These are phyloP conservation scores for Leccinellum luteum DNA, from an alignment of 768 basidiomycete genomes.

Conservation along the genomic window DNA sequence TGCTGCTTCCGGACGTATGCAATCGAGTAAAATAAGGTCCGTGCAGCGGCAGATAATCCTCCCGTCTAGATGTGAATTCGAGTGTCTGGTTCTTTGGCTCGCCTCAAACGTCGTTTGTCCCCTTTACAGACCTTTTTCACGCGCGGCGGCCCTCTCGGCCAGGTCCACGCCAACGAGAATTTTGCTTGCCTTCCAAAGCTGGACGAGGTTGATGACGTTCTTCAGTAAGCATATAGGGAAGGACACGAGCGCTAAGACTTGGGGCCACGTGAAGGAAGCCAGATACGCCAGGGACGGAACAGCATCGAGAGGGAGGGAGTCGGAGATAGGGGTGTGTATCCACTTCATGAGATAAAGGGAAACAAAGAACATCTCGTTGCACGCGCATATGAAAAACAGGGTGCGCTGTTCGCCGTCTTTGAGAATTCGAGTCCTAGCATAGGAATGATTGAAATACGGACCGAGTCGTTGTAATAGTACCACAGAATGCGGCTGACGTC, in stretches of 20 bases:
- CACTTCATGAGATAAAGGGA: slow-evolving; percentile 91
- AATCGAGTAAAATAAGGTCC: slow-evolving; percentile 4
- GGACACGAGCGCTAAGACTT: slow-evolving; percentile 60
- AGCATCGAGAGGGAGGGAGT: slow-evolving; percentile 13
- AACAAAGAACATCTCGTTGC: slow-evolving; percentile 96
- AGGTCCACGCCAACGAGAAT: slow-evolving; percentile 92
- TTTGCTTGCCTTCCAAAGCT: slow-evolving; percentile 97
- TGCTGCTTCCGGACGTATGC: slow-evolving; percentile 1
- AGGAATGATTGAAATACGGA: slow-evolving; percentile 40
- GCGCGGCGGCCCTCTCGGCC: slow-evolving; percentile 72
- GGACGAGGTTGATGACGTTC: slow-evolving; percentile 93
- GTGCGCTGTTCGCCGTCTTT: slow-evolving; percentile 50
- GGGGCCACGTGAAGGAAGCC: slow-evolving; percentile 66
- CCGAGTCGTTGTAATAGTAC: slow-evolving; percentile 92
- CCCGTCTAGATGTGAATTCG: slow-evolving; percentile 13
- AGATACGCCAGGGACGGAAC: slow-evolving; percentile 17
- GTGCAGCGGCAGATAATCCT: slow-evolving; percentile 6
- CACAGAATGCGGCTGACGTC: slow-evolving; percentile 91
- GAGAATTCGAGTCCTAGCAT: background rate
- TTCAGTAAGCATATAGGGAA: slow-evolving; percentile 73
- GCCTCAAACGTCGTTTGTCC: background rate
- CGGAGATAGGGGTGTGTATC: slow-evolving; percentile 65
- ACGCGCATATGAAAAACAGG: slow-evolving; percentile 89
- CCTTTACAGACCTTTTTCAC: slow-evolving; percentile 33
- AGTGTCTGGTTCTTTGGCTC: background rate